phyloP scores from a whole-genome alignment of 805 yeast genomes.

The Lipomyces lipofer region DNA sequence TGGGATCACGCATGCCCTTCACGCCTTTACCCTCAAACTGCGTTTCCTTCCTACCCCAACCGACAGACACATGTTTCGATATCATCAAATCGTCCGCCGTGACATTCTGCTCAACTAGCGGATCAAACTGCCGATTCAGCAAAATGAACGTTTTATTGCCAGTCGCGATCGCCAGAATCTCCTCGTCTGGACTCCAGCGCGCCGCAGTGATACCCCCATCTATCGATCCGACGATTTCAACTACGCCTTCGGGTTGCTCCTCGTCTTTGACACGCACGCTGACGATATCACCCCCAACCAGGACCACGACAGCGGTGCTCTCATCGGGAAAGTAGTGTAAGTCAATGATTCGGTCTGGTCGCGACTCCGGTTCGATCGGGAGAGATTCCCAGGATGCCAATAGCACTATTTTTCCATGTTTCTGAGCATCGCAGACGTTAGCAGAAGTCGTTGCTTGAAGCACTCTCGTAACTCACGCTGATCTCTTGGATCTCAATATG shows the following conservation, averaged over 20 bases:
- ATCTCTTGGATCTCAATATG: conserved; percentile 14
- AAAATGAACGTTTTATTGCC: conserved; percentile 50
- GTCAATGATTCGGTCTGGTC: conserved; percentile 9
- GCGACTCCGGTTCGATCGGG: not conserved
- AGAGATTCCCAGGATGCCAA: conserved; percentile 59
- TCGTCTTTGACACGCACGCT: conserved; percentile 46
- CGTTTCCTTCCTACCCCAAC: conserved; percentile 98
- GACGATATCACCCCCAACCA: conserved; percentile 73
- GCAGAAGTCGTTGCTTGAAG: too few relatives aligned
- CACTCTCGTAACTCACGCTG: conserved; percentile 1
- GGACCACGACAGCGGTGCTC: conserved; percentile 46
- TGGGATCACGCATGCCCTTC: conserved; percentile 81
- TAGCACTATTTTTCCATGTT: conserved; percentile 50
- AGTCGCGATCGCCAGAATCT: conserved; percentile 71
- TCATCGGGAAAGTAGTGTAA: conserved; percentile 23
- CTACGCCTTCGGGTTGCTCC: conserved; percentile 52
- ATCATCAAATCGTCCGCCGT: conserved; percentile 62
- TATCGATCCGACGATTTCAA: conserved; percentile 80
- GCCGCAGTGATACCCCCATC: conserved; percentile 75
- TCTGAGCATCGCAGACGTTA: too few relatives aligned
- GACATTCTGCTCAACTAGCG: conserved; percentile 64
- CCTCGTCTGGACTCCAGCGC: conserved; percentile 90
- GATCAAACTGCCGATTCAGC: conserved; percentile 76
- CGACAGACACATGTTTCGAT: conserved; percentile 88
- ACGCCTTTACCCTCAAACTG: conserved; percentile 96